Base-by-base conservation (phyloP, 1,284 basidiomycete genomes). In the Abortiporus biennis region DNA sequence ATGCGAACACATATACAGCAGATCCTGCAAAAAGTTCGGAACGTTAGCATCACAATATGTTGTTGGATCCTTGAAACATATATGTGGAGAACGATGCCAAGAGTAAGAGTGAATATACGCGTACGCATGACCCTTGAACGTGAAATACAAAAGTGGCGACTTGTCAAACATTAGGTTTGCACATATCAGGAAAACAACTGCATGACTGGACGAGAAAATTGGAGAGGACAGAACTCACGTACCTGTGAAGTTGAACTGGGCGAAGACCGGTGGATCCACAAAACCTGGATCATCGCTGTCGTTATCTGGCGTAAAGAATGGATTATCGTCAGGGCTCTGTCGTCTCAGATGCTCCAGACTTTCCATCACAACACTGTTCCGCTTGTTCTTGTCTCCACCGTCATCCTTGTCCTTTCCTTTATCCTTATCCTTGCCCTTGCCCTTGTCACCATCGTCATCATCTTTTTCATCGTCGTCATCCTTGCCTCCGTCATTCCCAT, bases 231-330 rank as follows among this genome's bases (percentile, higher is more conserved):
- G n/a, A 29, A 8, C 9, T 29, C 9, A 60, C 62, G 45, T 49
- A 74, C 74, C 75, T 32, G 63, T 72, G 47, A 77, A 77, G 43
- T 68, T 69, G 50, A 73, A 66, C 38, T 66, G 58, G 3, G 66
- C 60, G 2, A 62, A 66, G n/a, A 75, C 67, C 15, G 63, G 56
- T 11, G 46, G 40, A 49, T 68, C 68, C 20, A 56, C 54, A 44
- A 66, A 64, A 6, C 58, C 62, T 3, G 54, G 35, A 46, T 70
- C 67, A 46, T 70, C 68, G 20, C 51, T 43, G 46, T 68, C 68
- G 30, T 55, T 32, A 31, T 50, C 53, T 21, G 51, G 44, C 3
- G 44, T 47, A 34, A 50, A 52, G 48, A 59, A 63, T 5, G 57
- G 56, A 40, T 56, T 58, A 30, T 43, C 45, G 4, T 36, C 23